A percentile compares a stretch with the other conserved stretches of the same genome.
These are phyloP conservation scores for Hypsizygus ulmarius DNA, from an alignment of 1,284 basidiomycete species.

Conservation along the genomic window DNA sequence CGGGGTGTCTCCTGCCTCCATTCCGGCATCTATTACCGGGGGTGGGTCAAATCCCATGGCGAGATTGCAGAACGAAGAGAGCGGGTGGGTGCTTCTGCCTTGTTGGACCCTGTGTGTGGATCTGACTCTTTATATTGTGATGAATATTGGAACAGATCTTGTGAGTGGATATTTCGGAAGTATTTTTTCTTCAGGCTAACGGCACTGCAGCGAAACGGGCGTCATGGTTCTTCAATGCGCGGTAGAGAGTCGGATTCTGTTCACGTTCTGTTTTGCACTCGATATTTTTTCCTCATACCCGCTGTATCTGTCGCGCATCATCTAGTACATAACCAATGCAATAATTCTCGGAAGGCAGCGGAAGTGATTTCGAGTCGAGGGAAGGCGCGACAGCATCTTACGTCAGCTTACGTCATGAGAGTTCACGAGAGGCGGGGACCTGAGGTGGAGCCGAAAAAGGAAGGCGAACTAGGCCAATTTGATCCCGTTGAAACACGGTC, in stretches of 20 bases:
- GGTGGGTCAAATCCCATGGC: conserved; percentile 59
- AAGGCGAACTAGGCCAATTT: conserved; percentile 28
- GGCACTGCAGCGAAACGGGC: conserved; percentile 69
- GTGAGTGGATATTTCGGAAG: conserved; percentile 26
- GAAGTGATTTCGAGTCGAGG: too few species aligned
- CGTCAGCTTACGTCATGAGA: conserved; percentile 22
- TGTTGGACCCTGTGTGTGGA: conserved; percentile 22
- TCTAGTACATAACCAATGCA: conserved; percentile 23
- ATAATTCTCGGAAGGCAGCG: conserved; percentile 8
- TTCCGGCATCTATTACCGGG: conserved; percentile 44
- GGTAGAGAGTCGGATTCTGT: conserved; percentile 40
- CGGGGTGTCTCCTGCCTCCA: conserved; percentile 39
- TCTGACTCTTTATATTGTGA: conserved; percentile 16
- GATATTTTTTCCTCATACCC: conserved; percentile 21
- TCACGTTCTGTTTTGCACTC: not conserved
- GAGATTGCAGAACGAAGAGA: conserved; percentile 76
- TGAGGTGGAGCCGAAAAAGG: conserved; percentile 25
- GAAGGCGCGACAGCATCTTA: too few species aligned
- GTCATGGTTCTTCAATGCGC: conserved; percentile 84
- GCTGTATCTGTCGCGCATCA: conserved; percentile 27
- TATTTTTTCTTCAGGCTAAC: conserved; percentile 14
- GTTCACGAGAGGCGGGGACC: conserved; percentile 29
- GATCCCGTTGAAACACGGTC: conserved; percentile 39
- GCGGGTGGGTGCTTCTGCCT: conserved; percentile 55
- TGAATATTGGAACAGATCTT: conserved; percentile 34